Evolutionary conservation across 257 asterid genomes (phyloP).

Genomic region (Solanum habrochaites): DNA sequence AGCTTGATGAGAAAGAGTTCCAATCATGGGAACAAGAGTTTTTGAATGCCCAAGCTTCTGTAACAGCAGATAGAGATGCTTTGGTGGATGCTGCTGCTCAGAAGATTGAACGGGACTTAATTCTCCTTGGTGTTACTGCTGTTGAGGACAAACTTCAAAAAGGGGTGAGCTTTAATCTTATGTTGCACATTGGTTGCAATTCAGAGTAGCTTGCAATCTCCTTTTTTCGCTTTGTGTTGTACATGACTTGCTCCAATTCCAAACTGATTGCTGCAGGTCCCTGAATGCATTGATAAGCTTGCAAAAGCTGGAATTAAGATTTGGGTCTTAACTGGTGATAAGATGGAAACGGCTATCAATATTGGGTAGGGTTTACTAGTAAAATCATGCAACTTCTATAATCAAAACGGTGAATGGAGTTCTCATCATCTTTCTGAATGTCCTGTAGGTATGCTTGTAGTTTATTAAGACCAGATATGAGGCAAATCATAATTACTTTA

Average conservation of each 20-base stretch:
- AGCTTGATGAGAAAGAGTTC: constrained; percentile 62
- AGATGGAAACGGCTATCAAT: constrained; percentile 98
- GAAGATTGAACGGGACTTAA: constrained; percentile 59
- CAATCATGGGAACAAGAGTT: constrained; percentile 72
- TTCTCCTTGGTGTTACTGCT: constrained; percentile 93
- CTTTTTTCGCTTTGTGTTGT: neutral
- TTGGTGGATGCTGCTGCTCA: constrained; percentile 78
- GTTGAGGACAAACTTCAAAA: constrained; percentile 95
- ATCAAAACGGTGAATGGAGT: neutral
- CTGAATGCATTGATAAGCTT: constrained; percentile 86
- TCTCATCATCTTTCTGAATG: neutral
- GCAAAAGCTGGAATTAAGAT: constrained; percentile 78
- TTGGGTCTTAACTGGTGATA: constrained; percentile 98
- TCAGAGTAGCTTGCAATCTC: neutral
- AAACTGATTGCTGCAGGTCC: constrained; percentile 46
- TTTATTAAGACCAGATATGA: constrained; percentile 80
- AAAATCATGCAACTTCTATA: neutral
- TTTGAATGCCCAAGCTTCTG: constrained; percentile 52
- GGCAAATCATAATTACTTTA: constrained; percentile 65
- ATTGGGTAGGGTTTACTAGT: constrained; percentile 51
- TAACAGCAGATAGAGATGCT: constrained; percentile 57
- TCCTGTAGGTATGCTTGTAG: constrained; percentile 74
- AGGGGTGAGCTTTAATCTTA: constrained; percentile 52
- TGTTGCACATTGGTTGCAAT: neutral
- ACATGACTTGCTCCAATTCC: neutral